These are phyloP conservation scores for Aspergillus sclerotialis DNA, from an alignment of 2,329 filamentous ascomycete species.

Conservation along the genomic window DNA sequence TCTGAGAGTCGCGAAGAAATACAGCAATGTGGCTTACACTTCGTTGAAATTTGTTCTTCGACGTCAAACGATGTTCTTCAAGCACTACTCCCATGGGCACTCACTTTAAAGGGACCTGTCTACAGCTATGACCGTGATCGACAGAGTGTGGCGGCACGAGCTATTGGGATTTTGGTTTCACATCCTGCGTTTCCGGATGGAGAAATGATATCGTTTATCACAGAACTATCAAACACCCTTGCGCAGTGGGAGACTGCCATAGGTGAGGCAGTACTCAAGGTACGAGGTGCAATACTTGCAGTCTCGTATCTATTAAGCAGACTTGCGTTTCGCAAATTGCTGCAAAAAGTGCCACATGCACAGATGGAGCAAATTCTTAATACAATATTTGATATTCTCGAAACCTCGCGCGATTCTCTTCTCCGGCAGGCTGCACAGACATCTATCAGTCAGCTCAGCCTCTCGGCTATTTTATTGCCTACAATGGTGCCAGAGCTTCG, in stretches of 20 bases:
- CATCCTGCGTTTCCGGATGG: constrained; percentile 44
- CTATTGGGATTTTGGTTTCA: constrained; percentile 69
- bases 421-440: constrained; percentile 52
- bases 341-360: constrained; percentile 24
- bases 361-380: constrained; percentile 38
- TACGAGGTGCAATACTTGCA: constrained; percentile 55
- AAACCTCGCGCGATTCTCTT: constrained; percentile 47
- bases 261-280: constrained; percentile 52
- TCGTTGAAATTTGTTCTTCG: constrained; percentile 51
- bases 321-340: constrained; percentile 42
- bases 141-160: constrained; percentile 59
- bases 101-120: constrained; percentile 53
- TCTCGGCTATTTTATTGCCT: constrained; percentile 47
- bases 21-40: constrained; percentile 41
- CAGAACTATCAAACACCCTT: constrained; percentile 41
- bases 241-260: constrained; percentile 52
- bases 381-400: constrained; percentile 46
- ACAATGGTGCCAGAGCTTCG: constrained; percentile 19
- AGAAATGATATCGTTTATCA: constrained; percentile 38
- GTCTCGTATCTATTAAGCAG: constrained; percentile 54
- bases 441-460: constrained; percentile 55
- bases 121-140: constrained; percentile 66
- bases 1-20: constrained; percentile 33
- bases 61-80: constrained; percentile 48
- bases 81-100: constrained; percentile 43